phyloP scores from a whole-genome alignment of 306 rosid genomes.

The Hippophae rhamnoides region DNA sequence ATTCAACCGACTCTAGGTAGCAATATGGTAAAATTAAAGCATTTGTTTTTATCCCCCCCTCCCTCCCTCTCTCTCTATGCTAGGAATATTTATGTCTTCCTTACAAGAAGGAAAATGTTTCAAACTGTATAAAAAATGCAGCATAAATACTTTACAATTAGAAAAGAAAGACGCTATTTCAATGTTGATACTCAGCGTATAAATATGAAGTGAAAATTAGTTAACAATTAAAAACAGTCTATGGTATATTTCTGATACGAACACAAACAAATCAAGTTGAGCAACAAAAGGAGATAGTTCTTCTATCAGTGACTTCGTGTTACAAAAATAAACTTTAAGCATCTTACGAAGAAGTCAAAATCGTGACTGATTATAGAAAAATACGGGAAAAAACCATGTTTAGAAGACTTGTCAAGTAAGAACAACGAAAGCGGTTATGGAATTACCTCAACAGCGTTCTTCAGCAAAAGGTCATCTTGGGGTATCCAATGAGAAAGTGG shows the following conservation, averaged over 20 bases:
- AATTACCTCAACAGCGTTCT: slow-evolving; percentile 77
- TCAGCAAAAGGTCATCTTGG: slow-evolving; percentile 74
- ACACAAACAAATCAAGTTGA: not conserved
- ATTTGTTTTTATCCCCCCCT: not conserved
- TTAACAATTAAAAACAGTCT: not conserved
- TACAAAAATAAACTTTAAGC: not conserved
- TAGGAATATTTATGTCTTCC: not conserved
- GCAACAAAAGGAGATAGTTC: not conserved
- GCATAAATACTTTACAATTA: not conserved
- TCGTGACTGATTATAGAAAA: not conserved
- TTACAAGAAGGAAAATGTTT: not conserved
- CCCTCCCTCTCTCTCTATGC: too few species aligned
- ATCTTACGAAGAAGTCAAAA: not conserved
- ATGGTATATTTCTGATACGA: not conserved
- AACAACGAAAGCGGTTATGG: slow-evolving; percentile 1
- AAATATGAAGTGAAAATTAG: not conserved
- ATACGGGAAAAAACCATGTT: not conserved
- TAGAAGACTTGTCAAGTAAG: not conserved
- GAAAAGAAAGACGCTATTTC: not conserved
- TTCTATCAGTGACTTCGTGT: too few species aligned
- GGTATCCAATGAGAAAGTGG: slow-evolving; percentile 50
- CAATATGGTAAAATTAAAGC: not conserved
- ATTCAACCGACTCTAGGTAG: not conserved
- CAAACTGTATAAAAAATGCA: not conserved
- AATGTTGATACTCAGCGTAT: not conserved